Conservation (phyloP, 495 filamentous ascomycete genomes). For the Aspergillus asperescens region DNA sequence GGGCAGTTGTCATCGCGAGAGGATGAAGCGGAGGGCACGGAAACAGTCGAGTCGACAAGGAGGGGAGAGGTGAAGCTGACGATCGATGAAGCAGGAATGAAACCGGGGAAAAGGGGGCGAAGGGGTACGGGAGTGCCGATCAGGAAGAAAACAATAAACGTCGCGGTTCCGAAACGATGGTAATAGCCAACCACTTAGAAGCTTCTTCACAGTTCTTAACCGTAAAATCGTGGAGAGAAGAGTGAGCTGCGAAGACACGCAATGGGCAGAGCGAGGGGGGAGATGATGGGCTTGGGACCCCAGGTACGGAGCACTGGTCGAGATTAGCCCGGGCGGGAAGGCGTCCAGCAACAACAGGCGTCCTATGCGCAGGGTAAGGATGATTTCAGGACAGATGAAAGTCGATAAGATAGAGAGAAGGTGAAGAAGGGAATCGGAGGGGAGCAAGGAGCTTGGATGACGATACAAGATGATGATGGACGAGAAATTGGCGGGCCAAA, state of each 20-base stretch:
- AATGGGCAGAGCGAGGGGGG: background rate
- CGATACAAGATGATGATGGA: conserved; percentile 12
- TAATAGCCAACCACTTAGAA: background rate
- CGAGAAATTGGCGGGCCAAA: conserved; percentile 9
- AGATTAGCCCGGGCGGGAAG: conserved; percentile 4
- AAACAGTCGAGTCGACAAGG: conserved; percentile 9
- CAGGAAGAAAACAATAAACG: conserved; percentile 6
- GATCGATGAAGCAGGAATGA: conserved; percentile 12
- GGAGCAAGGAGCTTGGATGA: conserved; percentile 7
- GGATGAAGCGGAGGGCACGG: conserved; percentile 1
- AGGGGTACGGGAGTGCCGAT: conserved; percentile 19
- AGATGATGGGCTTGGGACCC: background rate
- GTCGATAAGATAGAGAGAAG: background rate
- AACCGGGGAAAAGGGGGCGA: conserved; percentile 20
- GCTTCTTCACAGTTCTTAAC: conserved; percentile 10
- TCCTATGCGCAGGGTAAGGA: background rate
- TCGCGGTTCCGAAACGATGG: background rate
- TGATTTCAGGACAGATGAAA: background rate
- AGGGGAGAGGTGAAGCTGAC: conserved; percentile 12
- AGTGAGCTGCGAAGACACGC: conserved; percentile 4
- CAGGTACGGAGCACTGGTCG: background rate
- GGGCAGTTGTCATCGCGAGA: conserved; percentile 20
- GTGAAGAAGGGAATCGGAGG: background rate
- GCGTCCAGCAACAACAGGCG: background rate
- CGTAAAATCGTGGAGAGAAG: background rate